Evolutionary conservation across 345 rosid species (phyloP).

Genomic region (Melaleuca quinquenervia): DNA sequence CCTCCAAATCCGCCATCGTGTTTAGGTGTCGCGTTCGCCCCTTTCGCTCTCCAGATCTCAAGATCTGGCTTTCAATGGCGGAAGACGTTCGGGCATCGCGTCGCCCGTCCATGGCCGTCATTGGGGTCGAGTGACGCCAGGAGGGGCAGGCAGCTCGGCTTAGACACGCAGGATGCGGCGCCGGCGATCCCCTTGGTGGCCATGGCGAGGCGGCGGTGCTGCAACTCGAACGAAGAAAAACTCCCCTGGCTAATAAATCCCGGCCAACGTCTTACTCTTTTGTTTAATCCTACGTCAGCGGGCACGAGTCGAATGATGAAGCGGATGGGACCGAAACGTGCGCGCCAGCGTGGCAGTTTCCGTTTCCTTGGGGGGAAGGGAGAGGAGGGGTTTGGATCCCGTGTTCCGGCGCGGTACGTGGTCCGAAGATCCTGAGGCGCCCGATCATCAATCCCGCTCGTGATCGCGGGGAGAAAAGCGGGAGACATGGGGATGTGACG

Average conservation of each 20-base stretch:
- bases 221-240: no score
- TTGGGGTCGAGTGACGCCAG: neutral
- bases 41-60: neutral
- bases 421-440: neutral
- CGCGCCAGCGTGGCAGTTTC: no score
- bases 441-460: neutral
- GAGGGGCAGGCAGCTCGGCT: neutral
- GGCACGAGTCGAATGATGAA: no score
- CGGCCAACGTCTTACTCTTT: no score
- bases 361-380: no score
- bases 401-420: neutral
- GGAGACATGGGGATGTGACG: neutral
- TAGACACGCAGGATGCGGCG: neutral
- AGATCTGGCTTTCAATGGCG: neutral
- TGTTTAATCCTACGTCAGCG: no score
- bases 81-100: neutral
- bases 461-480: neutral
- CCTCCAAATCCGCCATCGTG: neutral
- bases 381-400: neutral
- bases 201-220: neutral
- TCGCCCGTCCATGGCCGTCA: neutral
- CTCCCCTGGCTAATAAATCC: no score
- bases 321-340: no score
- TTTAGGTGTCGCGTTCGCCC: neutral
- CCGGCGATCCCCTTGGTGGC: neutral